Base-by-base conservation (phyloP, 2,329 filamentous ascomycete species). In the Trichophyton benhamiae region DNA sequence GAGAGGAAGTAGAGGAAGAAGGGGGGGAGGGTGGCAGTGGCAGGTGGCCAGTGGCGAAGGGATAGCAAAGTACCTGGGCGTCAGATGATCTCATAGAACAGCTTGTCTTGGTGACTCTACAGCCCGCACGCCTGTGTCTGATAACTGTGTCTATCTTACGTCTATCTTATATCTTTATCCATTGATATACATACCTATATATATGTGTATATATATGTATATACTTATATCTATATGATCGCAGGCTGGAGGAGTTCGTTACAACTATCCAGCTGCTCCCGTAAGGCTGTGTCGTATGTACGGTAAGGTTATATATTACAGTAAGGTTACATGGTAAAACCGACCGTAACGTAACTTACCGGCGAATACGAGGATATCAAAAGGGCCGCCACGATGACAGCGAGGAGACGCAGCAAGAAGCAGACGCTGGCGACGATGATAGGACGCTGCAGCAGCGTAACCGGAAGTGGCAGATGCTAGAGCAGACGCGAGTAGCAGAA, bases 31-130 rank as follows among this genome's bases (percentile, higher is more conserved):
- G 15, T 55, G 30, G 20, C 46, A 22, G 46, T 27, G 49, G 49
- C 49, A 55, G 49, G 30, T 55, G 49, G 49, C 49, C 49, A 55
- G 49, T 55, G 49, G 49, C 49, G 25, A 55, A 22, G 17, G 42
- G 42, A 44, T 44, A 20, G 20, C 8, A 13, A 20, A 17, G 49
- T 55, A 55, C 49, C 49, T 55, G 49, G 33, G 13, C 25, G 49
- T 55, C 49, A 55, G 49, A 55, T 55, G 49, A 55, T 49, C 46
- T 27, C 49, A 30, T 30, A 53, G 20, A 27, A 49, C 46, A 49
- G 11, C 17, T 13, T 13, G 33, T 36, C 33, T 36, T 36, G 33
- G 33, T 9, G 33, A 36, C 33, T 36, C 33, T 36, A 36, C 33
- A 36, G 15, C 17, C 17, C 20, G 20, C 4, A 49, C 20, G 46